phyloP scores from a whole-genome alignment of 257 asterid genomes.

The Schizonepeta tenuifolia region DNA sequence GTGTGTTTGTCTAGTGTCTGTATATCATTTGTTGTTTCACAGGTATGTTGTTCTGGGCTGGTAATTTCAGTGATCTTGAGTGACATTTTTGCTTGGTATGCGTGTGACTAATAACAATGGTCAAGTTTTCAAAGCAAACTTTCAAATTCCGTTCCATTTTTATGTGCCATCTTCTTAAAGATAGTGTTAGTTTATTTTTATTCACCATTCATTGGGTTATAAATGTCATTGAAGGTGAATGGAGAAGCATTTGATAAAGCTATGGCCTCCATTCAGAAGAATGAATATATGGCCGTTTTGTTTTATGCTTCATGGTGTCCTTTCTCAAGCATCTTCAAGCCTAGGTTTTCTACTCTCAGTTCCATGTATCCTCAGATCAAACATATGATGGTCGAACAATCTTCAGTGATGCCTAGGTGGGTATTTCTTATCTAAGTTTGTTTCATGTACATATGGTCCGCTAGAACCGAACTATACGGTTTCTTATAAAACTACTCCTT shows the following conservation, averaged over 20 bases:
- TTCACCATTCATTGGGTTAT: slow-evolving; percentile 21
- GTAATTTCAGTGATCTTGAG: background rate
- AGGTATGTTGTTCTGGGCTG: background rate
- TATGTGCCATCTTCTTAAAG: background rate
- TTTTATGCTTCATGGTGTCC: slow-evolving; percentile 80
- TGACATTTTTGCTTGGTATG: slow-evolving; percentile 3
- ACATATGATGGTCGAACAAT: slow-evolving; percentile 64
- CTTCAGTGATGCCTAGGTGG: slow-evolving; percentile 71
- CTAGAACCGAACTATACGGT: background rate
- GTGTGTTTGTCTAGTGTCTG: background rate
- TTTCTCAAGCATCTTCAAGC: slow-evolving; percentile 52
- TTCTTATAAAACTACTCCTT: background rate
- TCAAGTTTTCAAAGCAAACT: background rate
- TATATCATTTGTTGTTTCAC: background rate
- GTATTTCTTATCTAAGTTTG: slow-evolving; percentile 12
- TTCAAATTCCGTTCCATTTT: background rate
- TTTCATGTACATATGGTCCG: background rate
- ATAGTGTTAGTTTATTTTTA: slow-evolving; percentile 11
- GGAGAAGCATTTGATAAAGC: slow-evolving; percentile 57
- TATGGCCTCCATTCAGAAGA: slow-evolving; percentile 43
- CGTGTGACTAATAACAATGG: background rate
- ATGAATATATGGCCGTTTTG: slow-evolving; percentile 53
- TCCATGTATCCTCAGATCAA: slow-evolving; percentile 69
- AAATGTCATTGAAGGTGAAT: slow-evolving; percentile 54
- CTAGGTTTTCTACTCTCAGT: slow-evolving; percentile 56